A percentile compares a stretch with the other conserved stretches of the same genome.
Evolutionary conservation across 176 grass and related monocot genomes (phyloP).

Genomic region (Oryza glaberrima): DNA sequence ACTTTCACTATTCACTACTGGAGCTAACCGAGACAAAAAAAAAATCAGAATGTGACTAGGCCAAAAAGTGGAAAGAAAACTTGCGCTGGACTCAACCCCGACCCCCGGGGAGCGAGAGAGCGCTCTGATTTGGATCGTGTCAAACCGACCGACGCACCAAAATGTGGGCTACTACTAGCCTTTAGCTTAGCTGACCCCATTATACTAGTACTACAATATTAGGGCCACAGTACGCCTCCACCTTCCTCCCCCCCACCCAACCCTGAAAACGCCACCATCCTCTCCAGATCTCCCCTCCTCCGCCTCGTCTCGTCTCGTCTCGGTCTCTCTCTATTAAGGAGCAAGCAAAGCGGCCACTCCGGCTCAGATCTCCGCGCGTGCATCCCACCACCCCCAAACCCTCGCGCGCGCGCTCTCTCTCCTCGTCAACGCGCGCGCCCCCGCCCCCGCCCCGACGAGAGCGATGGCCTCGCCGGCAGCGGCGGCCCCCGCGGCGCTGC

Average conservation of each 20-base stretch:
- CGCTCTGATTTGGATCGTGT: slow-evolving; percentile 19
- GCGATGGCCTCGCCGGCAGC: slow-evolving; percentile 59
- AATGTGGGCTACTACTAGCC: slow-evolving; percentile 28
- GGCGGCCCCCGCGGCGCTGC: slow-evolving; percentile 46
- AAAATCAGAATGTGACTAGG: background rate
- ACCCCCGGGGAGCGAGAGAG: no score
- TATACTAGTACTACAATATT: background rate
- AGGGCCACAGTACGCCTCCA: slow-evolving; percentile 14
- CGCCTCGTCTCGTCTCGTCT: background rate
- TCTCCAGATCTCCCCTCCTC: slow-evolving; percentile 19
- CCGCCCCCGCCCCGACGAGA: slow-evolving; percentile 25
- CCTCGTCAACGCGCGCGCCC: background rate
- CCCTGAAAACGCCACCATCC: slow-evolving; percentile 41
- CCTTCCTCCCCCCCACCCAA: slow-evolving; percentile 39
- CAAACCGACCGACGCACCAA: slow-evolving; percentile 56
- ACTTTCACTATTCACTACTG: background rate
- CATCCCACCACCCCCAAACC: slow-evolving; percentile 26
- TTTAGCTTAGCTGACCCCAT: slow-evolving; percentile 34
- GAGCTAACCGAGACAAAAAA: background rate
- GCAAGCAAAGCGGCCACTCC: slow-evolving; percentile 37
- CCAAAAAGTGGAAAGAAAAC: slow-evolving; percentile 28
- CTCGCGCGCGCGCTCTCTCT: background rate
- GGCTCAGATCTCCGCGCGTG: slow-evolving; percentile 44
- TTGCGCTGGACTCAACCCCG: slow-evolving; percentile 49
- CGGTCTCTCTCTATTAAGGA: slow-evolving; percentile 47